Evolutionary conservation across 176 grass and related monocot genomes (phyloP), one percentile per base, ranked within the genome.

Genomic region (Puccinellia tenuiflora): DNA sequence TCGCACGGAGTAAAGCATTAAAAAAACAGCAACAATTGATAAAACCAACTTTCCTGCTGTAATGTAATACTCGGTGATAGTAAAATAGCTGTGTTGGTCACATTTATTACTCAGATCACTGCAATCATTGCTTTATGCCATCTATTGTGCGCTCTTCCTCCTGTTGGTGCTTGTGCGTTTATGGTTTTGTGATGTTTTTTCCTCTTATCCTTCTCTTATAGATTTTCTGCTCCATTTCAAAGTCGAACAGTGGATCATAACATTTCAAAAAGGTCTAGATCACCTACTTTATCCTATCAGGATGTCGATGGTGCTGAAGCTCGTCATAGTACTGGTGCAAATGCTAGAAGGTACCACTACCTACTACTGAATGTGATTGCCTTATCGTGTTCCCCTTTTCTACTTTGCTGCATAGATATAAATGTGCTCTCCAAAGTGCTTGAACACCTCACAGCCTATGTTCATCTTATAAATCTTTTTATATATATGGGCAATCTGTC

Each of bases 211-310:
- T 78, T 76, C 54, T 72, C 33, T 62, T 42, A 15, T 66, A 91
- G 86, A 82, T 50, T 79, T 11, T 82, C 47, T 62, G 35, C 53
- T 80, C 45, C 76, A 70, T 76, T 84, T 56, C 79, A 88, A 88
- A 87, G 67, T 85, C 78, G 28, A 81, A 47, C 64, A 6, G 40
- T 85, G 65, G 85, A 89, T 76, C 80, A 86, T 75, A 73, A 79
- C 72, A 80, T 82, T 87, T 77, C 85, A 38, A 90, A 90, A 88
- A 85, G 85, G 88, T 81, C 85, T 43, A 88, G 85, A 78, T 90
- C 91, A 75, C 91, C 85, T 45, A 75, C 84, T 65, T 78, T 73
- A 54, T 84, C 76, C 76, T 86, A 81, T 76, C 63, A 87, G 39
- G 68, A 86, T 86, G 79, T 64, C 89, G 84, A 84, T 86, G 81